Base-by-base conservation (phyloP, 1,139 yeast species). In the Geotrichum macrosporum region DNA sequence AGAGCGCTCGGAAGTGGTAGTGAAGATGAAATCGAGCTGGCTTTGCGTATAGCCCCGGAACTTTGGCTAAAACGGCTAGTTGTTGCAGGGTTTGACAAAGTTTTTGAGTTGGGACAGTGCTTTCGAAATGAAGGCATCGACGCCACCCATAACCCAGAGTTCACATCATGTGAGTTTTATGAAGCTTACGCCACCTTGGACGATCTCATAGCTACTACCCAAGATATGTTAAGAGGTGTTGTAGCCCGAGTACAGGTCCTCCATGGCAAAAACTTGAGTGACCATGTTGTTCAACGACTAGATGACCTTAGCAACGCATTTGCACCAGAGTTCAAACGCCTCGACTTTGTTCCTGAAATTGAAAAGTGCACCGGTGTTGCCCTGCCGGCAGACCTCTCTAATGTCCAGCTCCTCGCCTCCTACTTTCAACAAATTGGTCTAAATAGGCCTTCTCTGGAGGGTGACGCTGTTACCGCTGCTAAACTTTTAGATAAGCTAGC, bases 61-160 rank as follows among this genome's bases (percentile, higher is more conserved):
- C 67, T 92, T 35, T 92, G 96, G 96, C 72, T 92, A 50, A 92
- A 92, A 63, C 75, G 84, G 56, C 66, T 92, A 49, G 76, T 88
- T 1, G 79, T 89, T 35, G 74, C 85, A 3, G 98, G 98, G 2
- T 79, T 89, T 58, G 95, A 88, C 54, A 78, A 76, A 55, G 81
- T 92, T 4, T 92, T 79, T 66, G 98, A 92, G 61, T 77, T 92
- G 41, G 97, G 97, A 0, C 76, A 76, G 48, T 81, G 76, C 42
- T 92, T 89, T 63, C 72, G 98, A 54, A 92, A 92, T 60, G 98
- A 92, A 66, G 96, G 97, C 4, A 74, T 89, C 39, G 97, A 92
- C 63, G 75, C 81, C 49, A 86, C 96, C 1, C 98, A 92, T 63
- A 92, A 92, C 68, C 96, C 96, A 0, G 98, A 92, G 64, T 92